Evolutionary conservation across 1,284 basidiomycete genomes (phyloP).

Genomic region (Trametes polyzona): DNA sequence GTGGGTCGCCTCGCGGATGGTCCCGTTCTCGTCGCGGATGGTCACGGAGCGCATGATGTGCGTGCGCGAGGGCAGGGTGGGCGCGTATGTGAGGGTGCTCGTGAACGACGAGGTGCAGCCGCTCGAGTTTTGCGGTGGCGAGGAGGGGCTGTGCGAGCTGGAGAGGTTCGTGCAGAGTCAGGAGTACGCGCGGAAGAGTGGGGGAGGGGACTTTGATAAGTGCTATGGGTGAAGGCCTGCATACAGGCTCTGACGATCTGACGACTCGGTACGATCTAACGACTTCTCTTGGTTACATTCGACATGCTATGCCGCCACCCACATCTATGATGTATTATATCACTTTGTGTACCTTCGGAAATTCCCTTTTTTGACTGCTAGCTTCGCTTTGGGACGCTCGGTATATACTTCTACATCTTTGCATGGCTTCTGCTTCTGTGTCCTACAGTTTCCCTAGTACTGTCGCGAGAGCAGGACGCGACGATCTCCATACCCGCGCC

Average conservation of each 20-base stretch:
- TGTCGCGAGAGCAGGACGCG: too few relatives aligned
- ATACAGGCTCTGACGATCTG: background rate
- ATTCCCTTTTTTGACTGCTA: too few relatives aligned
- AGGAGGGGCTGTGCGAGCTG: constrained; percentile 64
- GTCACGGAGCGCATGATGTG: constrained; percentile 65
- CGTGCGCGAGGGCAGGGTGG: constrained; percentile 12
- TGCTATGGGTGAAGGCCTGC: constrained; percentile 41
- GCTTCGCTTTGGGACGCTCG: too few relatives aligned
- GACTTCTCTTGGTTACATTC: too few relatives aligned
- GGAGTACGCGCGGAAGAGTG: constrained; percentile 62
- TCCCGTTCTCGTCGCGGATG: constrained; percentile 69
- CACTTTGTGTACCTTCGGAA: too few relatives aligned
- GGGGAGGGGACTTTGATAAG: constrained; percentile 67
- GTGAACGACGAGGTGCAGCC: constrained; percentile 72
- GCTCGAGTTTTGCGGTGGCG: constrained; percentile 61
- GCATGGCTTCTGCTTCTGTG: too few relatives aligned
- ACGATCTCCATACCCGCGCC: too few relatives aligned
- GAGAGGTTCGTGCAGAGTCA: constrained; percentile 76
- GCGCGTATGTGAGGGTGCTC: constrained; percentile 37
- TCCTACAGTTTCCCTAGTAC: too few relatives aligned
- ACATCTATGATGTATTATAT: too few relatives aligned
- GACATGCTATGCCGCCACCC: too few relatives aligned
- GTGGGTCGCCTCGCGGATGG: constrained; percentile 62
- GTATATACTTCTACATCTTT: too few relatives aligned
- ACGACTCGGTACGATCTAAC: background rate